Evolutionary conservation across 2,329 filamentous ascomycete species (phyloP).

Genomic region (Mariannaea elegans): DNA sequence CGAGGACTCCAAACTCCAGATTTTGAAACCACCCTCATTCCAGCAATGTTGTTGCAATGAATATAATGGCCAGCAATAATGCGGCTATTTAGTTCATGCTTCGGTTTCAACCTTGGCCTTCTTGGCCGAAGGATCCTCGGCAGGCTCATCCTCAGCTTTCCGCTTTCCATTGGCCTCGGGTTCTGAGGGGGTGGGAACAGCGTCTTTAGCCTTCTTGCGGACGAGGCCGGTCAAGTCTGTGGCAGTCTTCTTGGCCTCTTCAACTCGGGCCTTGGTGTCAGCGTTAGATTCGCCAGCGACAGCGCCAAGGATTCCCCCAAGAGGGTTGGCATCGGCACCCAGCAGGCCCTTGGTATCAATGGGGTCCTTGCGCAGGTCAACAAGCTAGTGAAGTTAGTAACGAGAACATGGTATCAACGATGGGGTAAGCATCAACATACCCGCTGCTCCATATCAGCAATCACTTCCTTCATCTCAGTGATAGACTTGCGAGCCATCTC

Average conservation of each 20-base stretch:
- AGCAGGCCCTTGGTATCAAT: slow-evolving; percentile 53
- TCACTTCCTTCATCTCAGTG: slow-evolving; percentile 78
- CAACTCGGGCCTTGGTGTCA: slow-evolving; percentile 69
- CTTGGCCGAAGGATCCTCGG: slow-evolving; percentile 44
- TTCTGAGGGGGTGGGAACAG: slow-evolving; percentile 34
- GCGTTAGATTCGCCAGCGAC: slow-evolving; percentile 69
- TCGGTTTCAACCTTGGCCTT: slow-evolving; percentile 47
- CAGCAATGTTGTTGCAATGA: background rate
- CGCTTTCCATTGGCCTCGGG: slow-evolving; percentile 51
- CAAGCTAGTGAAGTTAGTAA: slow-evolving; percentile 57
- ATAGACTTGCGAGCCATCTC: slow-evolving; percentile 70
- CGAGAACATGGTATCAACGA: background rate
- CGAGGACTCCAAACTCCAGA: slow-evolving; percentile 20
- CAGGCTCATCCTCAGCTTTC: slow-evolving; percentile 44
- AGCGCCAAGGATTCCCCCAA: slow-evolving; percentile 70
- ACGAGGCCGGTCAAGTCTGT: slow-evolving; percentile 80
- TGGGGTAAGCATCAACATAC: slow-evolving; percentile 55
- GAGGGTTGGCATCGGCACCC: slow-evolving; percentile 53
- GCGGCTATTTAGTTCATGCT: background rate
- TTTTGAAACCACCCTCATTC: background rate
- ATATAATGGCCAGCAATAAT: background rate
- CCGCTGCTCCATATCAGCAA: slow-evolving; percentile 80
- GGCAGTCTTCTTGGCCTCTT: slow-evolving; percentile 77
- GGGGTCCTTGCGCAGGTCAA: slow-evolving; percentile 71
- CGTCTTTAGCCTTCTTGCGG: slow-evolving; percentile 69